These are phyloP conservation scores for Castanea mollissima DNA, from an alignment of 306 rosid genomes.

Conservation along the genomic window DNA sequence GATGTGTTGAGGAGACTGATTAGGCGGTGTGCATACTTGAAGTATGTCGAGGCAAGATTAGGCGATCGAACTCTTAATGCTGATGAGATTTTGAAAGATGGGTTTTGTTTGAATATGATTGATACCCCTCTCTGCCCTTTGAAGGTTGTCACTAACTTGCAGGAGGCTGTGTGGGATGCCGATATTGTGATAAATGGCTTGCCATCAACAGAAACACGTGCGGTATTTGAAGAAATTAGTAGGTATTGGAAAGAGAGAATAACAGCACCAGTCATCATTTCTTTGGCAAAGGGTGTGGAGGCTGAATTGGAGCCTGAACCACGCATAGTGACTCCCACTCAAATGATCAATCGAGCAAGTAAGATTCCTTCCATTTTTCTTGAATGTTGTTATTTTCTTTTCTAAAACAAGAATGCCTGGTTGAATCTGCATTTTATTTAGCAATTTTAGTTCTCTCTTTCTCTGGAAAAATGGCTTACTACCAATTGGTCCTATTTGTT, in stretches of 20 bases:
- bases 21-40: conserved; percentile 87
- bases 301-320: conserved; percentile 84
- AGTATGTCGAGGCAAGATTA: conserved; percentile 86
- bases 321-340: conserved; percentile 80
- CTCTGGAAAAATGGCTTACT: neutral
- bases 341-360: conserved; percentile 87
- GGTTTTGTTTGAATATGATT: conserved; percentile 91
- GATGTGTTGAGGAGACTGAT: conserved; percentile 89
- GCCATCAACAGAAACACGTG: conserved; percentile 81
- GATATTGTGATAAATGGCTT: conserved; percentile 86
- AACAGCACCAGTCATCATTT: conserved; percentile 70
- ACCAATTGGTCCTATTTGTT: no score
- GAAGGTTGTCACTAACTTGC: conserved; percentile 92
- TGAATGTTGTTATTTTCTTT: conserved; percentile 2
- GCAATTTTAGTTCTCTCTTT: neutral
- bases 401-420: neutral
- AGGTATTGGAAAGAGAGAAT: conserved; percentile 91
- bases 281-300: conserved; percentile 93
- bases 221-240: conserved; percentile 74
- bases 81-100: conserved; percentile 93
- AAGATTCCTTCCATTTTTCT: conserved; percentile 29
- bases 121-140: conserved; percentile 91
- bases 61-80: conserved; percentile 80
- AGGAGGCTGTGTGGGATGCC: conserved; percentile 99
- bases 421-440: neutral